Conservation (phyloP, 2,329 filamentous ascomycete genomes). For the Claviceps pusilla region DNA sequence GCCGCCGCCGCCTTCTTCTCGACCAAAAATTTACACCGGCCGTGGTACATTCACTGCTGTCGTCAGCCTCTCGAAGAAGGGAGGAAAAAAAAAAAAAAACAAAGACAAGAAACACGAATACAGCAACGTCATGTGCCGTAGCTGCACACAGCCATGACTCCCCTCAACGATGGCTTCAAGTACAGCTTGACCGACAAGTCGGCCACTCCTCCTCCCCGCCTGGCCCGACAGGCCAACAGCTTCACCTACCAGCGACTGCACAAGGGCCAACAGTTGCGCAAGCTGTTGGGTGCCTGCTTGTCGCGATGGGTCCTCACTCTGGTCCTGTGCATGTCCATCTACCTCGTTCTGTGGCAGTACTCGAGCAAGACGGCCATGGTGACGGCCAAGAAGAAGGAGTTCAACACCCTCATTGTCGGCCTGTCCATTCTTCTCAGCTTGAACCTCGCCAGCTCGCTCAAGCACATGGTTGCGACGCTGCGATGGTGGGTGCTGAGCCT, state of each 20-base stretch:
- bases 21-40: too few relatives aligned
- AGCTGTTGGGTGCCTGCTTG: slow-evolving; percentile 7
- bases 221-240: slow-evolving; percentile 5
- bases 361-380: slow-evolving; percentile 15
- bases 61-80: too few relatives aligned
- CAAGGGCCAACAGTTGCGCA: slow-evolving; percentile 9
- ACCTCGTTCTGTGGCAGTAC: slow-evolving; percentile 16
- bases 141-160: neutral
- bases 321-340: slow-evolving; percentile 14
- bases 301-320: slow-evolving; percentile 16
- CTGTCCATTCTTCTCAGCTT: slow-evolving; percentile 27
- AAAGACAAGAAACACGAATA: too few relatives aligned
- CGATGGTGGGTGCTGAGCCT: slow-evolving; percentile 31
- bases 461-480: slow-evolving; percentile 27
- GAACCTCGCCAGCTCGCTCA: slow-evolving; percentile 27
- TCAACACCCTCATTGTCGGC: slow-evolving; percentile 29
- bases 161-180: neutral
- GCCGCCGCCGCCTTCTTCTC: too few relatives aligned
- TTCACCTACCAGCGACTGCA: slow-evolving; percentile 11
- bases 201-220: neutral
- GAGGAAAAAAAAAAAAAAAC: too few relatives aligned
- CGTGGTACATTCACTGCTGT: too few relatives aligned
- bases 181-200: slow-evolving; percentile 1
- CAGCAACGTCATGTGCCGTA: too few relatives aligned
- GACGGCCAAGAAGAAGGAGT: slow-evolving; percentile 22